phyloP scores from a whole-genome alignment of 768 basidiomycete species.

The Tremella yokohamensis region DNA sequence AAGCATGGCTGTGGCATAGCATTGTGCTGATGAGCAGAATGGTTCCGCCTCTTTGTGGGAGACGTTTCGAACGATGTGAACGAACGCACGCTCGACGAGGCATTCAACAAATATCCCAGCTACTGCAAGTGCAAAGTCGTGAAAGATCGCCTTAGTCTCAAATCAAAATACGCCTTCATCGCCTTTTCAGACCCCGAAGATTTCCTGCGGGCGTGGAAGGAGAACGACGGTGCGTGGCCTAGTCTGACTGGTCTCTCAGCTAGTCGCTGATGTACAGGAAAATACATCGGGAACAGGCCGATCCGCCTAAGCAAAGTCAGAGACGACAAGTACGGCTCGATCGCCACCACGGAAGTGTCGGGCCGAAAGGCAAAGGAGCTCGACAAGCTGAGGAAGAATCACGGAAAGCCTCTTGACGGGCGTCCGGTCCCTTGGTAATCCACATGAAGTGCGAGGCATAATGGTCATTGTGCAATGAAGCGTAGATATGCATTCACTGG shows the following conservation, averaged over 20 bases:
- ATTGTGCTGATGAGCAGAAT: constrained; percentile 59
- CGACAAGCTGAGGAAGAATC: constrained; percentile 88
- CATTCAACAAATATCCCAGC: constrained; percentile 87
- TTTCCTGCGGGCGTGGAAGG: constrained; percentile 97
- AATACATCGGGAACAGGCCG: constrained; percentile 98
- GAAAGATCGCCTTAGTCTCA: constrained; percentile 85
- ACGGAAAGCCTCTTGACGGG: constrained; percentile 53
- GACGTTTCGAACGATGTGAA: constrained; percentile 98
- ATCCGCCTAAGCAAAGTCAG: constrained; percentile 94
- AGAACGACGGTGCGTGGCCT: constrained; percentile 81
- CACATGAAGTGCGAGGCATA: neutral
- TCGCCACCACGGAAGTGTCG: constrained; percentile 88
- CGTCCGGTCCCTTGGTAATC: constrained; percentile 43
- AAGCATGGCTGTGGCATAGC: neutral
- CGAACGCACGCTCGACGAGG: constrained; percentile 86
- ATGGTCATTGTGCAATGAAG: too few species aligned
- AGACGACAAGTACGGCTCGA: constrained; percentile 60
- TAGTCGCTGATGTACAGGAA: constrained; percentile 59
- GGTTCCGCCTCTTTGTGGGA: constrained; percentile 97
- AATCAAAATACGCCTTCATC: constrained; percentile 97
- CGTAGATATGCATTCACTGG: too few species aligned
- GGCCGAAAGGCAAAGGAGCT: constrained; percentile 85
- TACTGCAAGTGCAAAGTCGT: constrained; percentile 96
- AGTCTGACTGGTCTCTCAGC: neutral
- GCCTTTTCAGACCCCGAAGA: constrained; percentile 98